Conservation (phyloP, 805 yeast species). For the Yarrowia porcina region DNA sequence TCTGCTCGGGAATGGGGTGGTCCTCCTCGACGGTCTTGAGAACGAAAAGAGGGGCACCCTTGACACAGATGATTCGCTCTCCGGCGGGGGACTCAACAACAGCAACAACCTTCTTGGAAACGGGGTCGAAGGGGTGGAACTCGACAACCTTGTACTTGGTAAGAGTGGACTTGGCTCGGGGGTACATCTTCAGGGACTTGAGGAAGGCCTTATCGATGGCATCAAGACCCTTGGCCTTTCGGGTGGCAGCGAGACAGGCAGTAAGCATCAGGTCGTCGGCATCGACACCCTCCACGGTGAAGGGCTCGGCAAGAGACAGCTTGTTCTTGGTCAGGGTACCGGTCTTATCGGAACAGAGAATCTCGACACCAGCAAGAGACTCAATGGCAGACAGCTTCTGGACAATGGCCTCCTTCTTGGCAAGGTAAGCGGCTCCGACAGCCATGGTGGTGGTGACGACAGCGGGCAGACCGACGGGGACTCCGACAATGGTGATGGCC, state of each 20-base stretch:
- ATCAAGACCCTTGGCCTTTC: constrained; percentile 97
- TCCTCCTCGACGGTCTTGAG: constrained; percentile 95
- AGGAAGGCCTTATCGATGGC: constrained; percentile 97
- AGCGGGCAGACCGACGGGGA: constrained; percentile 98
- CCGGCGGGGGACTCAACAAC: constrained; percentile 95
- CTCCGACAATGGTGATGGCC: constrained; percentile 96
- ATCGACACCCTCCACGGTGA: constrained; percentile 96
- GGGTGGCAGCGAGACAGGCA: constrained; percentile 95
- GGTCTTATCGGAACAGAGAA: constrained; percentile 96
- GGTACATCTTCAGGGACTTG: constrained; percentile 81
- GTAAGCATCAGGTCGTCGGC: constrained; percentile 95
- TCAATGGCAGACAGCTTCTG: constrained; percentile 96
- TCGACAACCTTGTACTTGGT: constrained; percentile 91
- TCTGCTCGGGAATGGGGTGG: constrained; percentile 92
- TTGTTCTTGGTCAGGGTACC: constrained; percentile 98
- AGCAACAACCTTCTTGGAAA: constrained; percentile 93
- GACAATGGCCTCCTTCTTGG: constrained; percentile 95
- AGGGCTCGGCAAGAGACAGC: constrained; percentile 93
- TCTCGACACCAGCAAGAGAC: constrained; percentile 96
- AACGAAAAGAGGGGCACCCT: constrained; percentile 98
- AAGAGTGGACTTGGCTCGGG: constrained; percentile 89
- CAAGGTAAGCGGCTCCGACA: constrained; percentile 98
- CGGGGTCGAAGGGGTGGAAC: constrained; percentile 98
- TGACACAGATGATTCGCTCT: constrained; percentile 90
- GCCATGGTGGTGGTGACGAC: constrained; percentile 99